A percentile compares a stretch with the other conserved stretches of the same genome.
Conservation (phyloP, 208 protist genomes). For the Trypanosoma mega region DNA sequence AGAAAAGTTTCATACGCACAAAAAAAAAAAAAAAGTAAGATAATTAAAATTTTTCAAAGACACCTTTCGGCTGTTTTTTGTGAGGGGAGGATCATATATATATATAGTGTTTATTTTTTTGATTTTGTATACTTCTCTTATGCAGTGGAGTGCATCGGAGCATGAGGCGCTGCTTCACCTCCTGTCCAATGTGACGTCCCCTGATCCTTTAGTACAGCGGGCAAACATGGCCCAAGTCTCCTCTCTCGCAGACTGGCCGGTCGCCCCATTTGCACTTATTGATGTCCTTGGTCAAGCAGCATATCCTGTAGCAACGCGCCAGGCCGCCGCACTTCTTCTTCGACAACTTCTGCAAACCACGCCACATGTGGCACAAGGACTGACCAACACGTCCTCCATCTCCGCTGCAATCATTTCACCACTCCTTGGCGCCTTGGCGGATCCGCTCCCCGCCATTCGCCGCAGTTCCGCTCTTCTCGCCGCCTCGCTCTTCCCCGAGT, state of each 20-base stretch:
- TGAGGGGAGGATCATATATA: not conserved
- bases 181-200: slow-evolving; percentile 32
- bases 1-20: no score
- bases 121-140: no score
- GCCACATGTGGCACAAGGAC: not conserved
- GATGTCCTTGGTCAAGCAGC: slow-evolving; percentile 18
- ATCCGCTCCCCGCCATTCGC: slow-evolving; percentile 11
- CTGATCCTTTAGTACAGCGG: slow-evolving; percentile 30
- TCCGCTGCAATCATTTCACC: not conserved
- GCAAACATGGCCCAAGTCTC: slow-evolving; percentile 34
- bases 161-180: slow-evolving; percentile 33
- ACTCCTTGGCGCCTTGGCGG: slow-evolving; percentile 12
- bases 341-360: slow-evolving; percentile 20
- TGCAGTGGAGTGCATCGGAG: slow-evolving; percentile 31
- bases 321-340: slow-evolving; percentile 16
- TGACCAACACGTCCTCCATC: no score
- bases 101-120: no score
- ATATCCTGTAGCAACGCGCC: slow-evolving; percentile 4
- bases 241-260: slow-evolving; percentile 21
- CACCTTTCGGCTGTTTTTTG: slow-evolving; percentile 6
- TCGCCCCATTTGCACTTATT: slow-evolving; percentile 25
- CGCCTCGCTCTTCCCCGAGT: slow-evolving; percentile 5
- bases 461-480: slow-evolving; percentile 14
- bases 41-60: no score
- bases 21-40: no score